Evolutionary conservation across 352 stramenopile genomes (phyloP).

Genomic region (Phytophthora megakarya): DNA sequence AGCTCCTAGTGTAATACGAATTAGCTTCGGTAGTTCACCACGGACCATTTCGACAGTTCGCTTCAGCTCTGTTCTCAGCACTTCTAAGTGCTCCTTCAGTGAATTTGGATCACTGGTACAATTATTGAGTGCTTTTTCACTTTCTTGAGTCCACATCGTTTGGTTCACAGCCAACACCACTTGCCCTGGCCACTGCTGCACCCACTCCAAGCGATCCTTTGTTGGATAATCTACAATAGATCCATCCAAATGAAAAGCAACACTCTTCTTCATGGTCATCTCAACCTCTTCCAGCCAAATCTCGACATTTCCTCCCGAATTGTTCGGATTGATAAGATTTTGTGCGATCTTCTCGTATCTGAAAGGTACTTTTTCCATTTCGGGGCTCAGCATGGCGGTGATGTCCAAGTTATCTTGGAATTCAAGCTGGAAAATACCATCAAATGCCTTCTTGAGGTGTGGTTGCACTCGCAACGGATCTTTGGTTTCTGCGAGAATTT

Average conservation of each 20-base stretch:
- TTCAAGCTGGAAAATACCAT: slow-evolving; percentile 92
- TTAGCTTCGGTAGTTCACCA: slow-evolving; percentile 92
- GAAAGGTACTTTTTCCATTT: slow-evolving; percentile 91
- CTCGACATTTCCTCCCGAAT: slow-evolving; percentile 94
- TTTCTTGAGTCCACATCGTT: slow-evolving; percentile 90
- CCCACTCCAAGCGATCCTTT: slow-evolving; percentile 90
- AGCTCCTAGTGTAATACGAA: slow-evolving; percentile 90
- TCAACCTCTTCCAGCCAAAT: slow-evolving; percentile 86
- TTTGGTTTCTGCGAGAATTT: slow-evolving; percentile 93
- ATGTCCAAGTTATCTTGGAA: slow-evolving; percentile 94
- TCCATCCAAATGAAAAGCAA: slow-evolving; percentile 79
- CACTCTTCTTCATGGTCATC: slow-evolving; percentile 87
- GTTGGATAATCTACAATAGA: slow-evolving; percentile 88
- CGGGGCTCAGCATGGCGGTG: slow-evolving; percentile 87
- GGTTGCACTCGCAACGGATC: slow-evolving; percentile 94
- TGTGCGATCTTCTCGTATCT: slow-evolving; percentile 88
- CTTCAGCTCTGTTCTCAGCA: slow-evolving; percentile 77
- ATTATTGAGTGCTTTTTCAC: slow-evolving; percentile 66
- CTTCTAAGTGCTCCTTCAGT: slow-evolving; percentile 68
- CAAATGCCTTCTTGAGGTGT: slow-evolving; percentile 94
- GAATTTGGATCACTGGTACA: slow-evolving; percentile 43
- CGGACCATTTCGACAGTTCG: slow-evolving; percentile 92
- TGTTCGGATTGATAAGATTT: slow-evolving; percentile 93
- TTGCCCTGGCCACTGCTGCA: slow-evolving; percentile 93
- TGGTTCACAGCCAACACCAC: slow-evolving; percentile 93